Evolutionary conservation across 768 basidiomycete species (phyloP), one percentile per base, ranked within the genome.

Genomic region (Asterophora parasitica): DNA sequence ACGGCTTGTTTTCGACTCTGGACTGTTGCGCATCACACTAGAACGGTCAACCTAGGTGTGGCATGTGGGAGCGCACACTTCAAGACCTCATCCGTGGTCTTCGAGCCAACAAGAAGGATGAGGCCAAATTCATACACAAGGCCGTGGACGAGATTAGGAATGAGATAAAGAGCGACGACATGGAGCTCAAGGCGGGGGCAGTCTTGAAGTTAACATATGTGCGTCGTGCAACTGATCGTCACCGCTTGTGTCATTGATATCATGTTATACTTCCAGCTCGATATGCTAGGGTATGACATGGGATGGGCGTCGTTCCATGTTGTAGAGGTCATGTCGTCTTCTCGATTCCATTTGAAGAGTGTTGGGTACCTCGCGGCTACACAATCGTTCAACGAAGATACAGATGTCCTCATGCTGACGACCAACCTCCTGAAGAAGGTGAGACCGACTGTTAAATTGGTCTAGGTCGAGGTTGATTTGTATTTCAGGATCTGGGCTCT

Each of bases 161-260:
- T 50, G 96, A 99, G 71, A 83, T 98, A 61, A 88, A 83, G 70
- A 81, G 79, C 61, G 91, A 91, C 58, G 96, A 98, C 62, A 95
- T 97, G 91, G 92, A 91, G 55, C 76, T 98, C 57, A 99, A 99
- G 68, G 92, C 93, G 0, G 93, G 78, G 11, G 96, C 95, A 0
- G 83, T 97, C 27, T 74, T 98, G 65, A 99, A 99, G 69, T 82
- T 98, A 51, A 92, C 90, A 58, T 99, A 97, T 69, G 95, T 96
- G 69, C 65, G 92, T 83, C 15, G 10, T 48, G 9, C 15, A 15
- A 39, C 11, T n/a, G 34, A 20, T 17, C 23, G 23, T 42, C 3
- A 15, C 9, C 12, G 9, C 30, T 9, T 16, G 42, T 37, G 13
- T 52, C 39, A 27, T 42, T 31, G 42, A 49, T 55, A 45, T 31